A percentile compares a stretch with the other conserved stretches of the same genome.
phyloP scores from a whole-genome alignment of 257 asterid genomes.

The Petunia secreta region DNA sequence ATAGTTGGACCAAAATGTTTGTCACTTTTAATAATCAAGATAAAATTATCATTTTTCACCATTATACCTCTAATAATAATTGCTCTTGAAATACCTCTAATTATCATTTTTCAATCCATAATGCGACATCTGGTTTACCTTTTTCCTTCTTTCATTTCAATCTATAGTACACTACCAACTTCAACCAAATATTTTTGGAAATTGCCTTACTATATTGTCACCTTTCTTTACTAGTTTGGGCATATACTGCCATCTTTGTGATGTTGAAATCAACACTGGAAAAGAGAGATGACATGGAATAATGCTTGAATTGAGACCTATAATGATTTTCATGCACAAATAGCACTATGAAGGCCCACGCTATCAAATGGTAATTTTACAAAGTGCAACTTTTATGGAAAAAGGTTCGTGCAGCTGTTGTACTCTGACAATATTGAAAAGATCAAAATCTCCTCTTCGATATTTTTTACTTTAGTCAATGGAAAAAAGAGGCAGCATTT shows the following conservation, averaged over 20 bases:
- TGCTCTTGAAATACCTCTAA: too few relatives aligned
- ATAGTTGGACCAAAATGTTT: too few relatives aligned
- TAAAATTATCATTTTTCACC: too few relatives aligned
- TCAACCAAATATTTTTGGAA: background rate
- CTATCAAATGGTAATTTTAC: background rate
- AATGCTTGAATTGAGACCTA: background rate
- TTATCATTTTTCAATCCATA: too few relatives aligned
- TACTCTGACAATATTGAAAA: background rate
- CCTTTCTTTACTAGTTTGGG: background rate
- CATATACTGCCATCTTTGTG: slow-evolving; percentile 3
- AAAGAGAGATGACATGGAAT: slow-evolving; percentile 13
- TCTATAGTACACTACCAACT: too few relatives aligned
- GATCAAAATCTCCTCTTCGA: background rate
- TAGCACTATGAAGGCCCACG: background rate
- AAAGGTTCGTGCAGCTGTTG: background rate
- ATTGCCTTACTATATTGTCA: background rate
- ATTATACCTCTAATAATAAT: too few relatives aligned
- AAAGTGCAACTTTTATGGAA: background rate
- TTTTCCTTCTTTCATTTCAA: too few relatives aligned
- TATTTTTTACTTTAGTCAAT: background rate
- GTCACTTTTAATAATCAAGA: too few relatives aligned
- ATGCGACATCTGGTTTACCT: too few relatives aligned
- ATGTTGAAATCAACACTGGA: background rate
- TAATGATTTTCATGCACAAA: background rate
- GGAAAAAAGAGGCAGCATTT: background rate